Conservation (phyloP, 768 basidiomycete species). For the Kondoa malvinella region DNA sequence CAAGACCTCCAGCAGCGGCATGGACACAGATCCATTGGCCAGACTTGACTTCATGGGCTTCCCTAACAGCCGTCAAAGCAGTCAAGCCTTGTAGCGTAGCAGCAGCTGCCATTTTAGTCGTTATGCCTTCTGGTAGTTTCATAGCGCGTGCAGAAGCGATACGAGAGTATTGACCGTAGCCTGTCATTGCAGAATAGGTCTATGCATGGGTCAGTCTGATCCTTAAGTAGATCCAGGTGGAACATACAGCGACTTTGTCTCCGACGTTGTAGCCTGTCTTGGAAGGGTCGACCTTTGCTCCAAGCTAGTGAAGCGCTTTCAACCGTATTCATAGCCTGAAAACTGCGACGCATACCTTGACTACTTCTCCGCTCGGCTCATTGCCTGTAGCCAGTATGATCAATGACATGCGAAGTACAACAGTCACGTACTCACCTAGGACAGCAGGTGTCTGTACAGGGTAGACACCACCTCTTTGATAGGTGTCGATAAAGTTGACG, state of each 20-base stretch:
- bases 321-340: background rate
- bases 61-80: constrained; percentile 55
- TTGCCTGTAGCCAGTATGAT: constrained; percentile 57
- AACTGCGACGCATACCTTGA: constrained; percentile 36
- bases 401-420: constrained; percentile 24
- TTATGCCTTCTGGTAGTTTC: constrained; percentile 44
- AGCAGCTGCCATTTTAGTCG: constrained; percentile 42
- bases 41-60: constrained; percentile 63
- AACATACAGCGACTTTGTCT: constrained; percentile 48
- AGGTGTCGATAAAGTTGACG: constrained; percentile 54
- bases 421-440: constrained; percentile 9
- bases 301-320: constrained; percentile 18
- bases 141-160: constrained; percentile 46
- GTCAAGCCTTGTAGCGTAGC: constrained; percentile 60
- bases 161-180: constrained; percentile 54
- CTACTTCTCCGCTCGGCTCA: constrained; percentile 61
- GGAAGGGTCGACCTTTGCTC: constrained; percentile 47
- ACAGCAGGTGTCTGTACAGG: constrained; percentile 28
- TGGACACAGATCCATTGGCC: constrained; percentile 37
- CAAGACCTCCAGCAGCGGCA: constrained; percentile 82
- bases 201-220: background rate
- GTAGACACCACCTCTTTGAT: constrained; percentile 43
- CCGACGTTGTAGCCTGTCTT: constrained; percentile 52
- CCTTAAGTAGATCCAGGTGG: background rate
- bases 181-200: constrained; percentile 26